Evolutionary conservation across 345 rosid species (phyloP), one percentile per base, ranked within the genome.

Genomic region (Euphorbia pulcherrima): DNA sequence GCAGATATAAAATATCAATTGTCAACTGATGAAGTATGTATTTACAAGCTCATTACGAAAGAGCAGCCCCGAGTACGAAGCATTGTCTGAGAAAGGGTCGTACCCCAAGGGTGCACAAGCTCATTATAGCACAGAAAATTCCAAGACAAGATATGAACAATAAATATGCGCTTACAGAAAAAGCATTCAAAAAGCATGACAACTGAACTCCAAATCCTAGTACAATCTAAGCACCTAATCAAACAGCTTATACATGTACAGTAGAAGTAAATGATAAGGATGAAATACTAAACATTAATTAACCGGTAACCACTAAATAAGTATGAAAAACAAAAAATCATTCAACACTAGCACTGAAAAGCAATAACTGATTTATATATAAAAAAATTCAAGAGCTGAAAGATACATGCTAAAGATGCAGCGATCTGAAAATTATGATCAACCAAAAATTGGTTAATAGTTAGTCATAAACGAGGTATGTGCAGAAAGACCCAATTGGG

Each of bases 401-500:
- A 44, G 70, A 40, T 51, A 46, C 69, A 52, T 65, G 67, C 67
- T 72, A 62, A 64, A 60, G 56, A 65, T 65, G 68, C 80, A 74
- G 70, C 67, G 61, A 55, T 59, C 64, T 56, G 76, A 69, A 48
- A 60, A 71, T 72, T 18, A 57, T 71, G 65, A 58, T 69, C 64
- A 63, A 65, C 74, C 80, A 62, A 67, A 67, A 64, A 79, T 51
- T 60, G 60, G 79, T 64, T 67, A 76, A 74, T 64, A 78, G 75
- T 67, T 64, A 78, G 75, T 67, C 60, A 60, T 62, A 65, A 59
- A 72, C 59, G 74, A 71, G 69, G 76, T 78, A 83, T 77, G 83
- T 75, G 84, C 82, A 78, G 68, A 73, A 66, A 53, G 68, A 75
- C 81, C 80, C 82, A 77, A 73, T 77, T 64, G 78, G 77, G 76